Conservation (phyloP, 2,329 filamentous ascomycete genomes). For the Coleophoma crateriformis region DNA sequence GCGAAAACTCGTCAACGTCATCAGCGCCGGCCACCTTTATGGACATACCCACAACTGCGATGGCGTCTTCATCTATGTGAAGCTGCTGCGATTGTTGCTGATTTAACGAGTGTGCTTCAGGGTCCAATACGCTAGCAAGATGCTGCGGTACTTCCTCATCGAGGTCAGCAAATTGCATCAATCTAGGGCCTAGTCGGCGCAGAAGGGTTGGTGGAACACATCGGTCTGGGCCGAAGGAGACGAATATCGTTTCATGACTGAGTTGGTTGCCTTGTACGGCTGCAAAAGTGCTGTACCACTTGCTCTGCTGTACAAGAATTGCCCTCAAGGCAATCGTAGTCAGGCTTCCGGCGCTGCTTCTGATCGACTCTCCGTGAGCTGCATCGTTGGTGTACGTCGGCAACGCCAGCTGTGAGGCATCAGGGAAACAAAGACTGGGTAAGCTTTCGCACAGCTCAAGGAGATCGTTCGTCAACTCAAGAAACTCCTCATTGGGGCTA, state of each 20-base stretch:
- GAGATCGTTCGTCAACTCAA: too few relatives aligned
- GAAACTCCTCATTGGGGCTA: background rate
- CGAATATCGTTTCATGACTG: conserved; percentile 3
- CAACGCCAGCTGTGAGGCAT: too few relatives aligned
- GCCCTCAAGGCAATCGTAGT: conserved; percentile 25
- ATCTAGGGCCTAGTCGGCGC: conserved; percentile 15
- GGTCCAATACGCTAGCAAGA: background rate
- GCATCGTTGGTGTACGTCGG: too few relatives aligned
- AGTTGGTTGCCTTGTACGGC: conserved; percentile 6
- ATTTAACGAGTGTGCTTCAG: background rate
- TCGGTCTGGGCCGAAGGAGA: conserved; percentile 32
- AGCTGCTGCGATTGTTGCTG: background rate
- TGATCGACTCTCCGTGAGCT: too few relatives aligned
- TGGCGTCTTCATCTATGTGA: conserved; percentile 1
- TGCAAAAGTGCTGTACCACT: conserved; percentile 29
- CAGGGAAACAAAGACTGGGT: too few relatives aligned
- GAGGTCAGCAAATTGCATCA: conserved; percentile 4
- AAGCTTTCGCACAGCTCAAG: too few relatives aligned
- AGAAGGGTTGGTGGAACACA: conserved; percentile 28
- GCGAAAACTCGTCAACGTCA: conserved; percentile 59
- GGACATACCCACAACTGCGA: conserved; percentile 30
- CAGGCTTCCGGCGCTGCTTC: conserved; percentile 11
- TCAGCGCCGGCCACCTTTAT: conserved; percentile 26
- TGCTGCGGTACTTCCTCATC: background rate
- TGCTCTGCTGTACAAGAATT: conserved; percentile 28